Conservation (phyloP, 1,139 yeast genomes). For the Pichia sp. region DNA sequence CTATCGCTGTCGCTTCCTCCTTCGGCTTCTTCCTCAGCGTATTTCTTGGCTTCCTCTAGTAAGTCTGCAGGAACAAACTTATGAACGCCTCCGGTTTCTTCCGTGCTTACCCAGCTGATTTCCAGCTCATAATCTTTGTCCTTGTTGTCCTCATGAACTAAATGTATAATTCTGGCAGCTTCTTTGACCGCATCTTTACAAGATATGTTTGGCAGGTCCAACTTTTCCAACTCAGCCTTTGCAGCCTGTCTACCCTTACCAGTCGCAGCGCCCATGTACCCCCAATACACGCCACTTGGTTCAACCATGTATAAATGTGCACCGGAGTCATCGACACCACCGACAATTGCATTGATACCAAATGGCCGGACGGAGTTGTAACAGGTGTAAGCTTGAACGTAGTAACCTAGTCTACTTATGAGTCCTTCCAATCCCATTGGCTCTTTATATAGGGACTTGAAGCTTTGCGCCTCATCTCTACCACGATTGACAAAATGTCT, state of each 20-base stretch:
- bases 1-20: conserved; percentile 46
- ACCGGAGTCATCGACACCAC: conserved; percentile 87
- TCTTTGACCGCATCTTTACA: conserved; percentile 82
- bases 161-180: conserved; percentile 88
- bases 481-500: conserved; percentile 90
- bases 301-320: conserved; percentile 95
- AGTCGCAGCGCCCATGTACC: conserved; percentile 93
- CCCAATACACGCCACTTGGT: conserved; percentile 97
- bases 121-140: conserved; percentile 97
- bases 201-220: conserved; percentile 65
- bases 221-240: conserved; percentile 89
- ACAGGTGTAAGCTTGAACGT: conserved; percentile 92
- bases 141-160: conserved; percentile 96
- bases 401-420: conserved; percentile 84
- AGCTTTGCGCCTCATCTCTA: conserved; percentile 83
- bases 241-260: conserved; percentile 98
- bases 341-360: conserved; percentile 87
- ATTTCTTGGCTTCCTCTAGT: conserved; percentile 74
- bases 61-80: conserved; percentile 73
- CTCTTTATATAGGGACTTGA: conserved; percentile 71
- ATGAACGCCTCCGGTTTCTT: conserved; percentile 79
- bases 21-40: conserved; percentile 78
- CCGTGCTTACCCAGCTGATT: conserved; percentile 76
- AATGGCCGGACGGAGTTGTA: conserved; percentile 97
- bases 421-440: conserved; percentile 78